Percentiles rank a stretch among this genome's conserved stretches.
These are phyloP conservation scores for Cyphellophora europaea DNA, from an alignment of 2,329 filamentous ascomycete species.

Conservation along the genomic window DNA sequence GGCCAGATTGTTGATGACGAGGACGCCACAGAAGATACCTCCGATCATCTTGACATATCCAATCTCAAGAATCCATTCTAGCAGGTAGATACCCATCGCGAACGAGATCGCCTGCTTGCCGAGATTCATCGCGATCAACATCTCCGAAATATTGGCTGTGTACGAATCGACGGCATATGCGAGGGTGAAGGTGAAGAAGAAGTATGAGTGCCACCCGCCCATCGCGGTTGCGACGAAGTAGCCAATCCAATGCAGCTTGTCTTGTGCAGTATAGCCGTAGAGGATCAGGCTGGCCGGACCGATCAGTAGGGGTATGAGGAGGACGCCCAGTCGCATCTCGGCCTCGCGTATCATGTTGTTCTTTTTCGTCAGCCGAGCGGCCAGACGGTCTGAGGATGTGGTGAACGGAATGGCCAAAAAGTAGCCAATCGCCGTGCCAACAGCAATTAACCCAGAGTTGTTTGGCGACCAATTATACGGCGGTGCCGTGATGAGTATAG, in stretches of 20 bases:
- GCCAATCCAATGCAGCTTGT: constrained; percentile 25
- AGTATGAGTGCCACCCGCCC: constrained; percentile 42
- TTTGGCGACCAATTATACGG: constrained; percentile 32
- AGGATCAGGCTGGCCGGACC: constrained; percentile 24
- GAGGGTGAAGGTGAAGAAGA: constrained; percentile 49
- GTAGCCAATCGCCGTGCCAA: constrained; percentile 28
- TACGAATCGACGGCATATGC: constrained; percentile 54
- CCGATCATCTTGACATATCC: constrained; percentile 44
- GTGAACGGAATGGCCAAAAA: constrained; percentile 36
- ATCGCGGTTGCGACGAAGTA: constrained; percentile 44
- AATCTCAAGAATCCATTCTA: constrained; percentile 41
- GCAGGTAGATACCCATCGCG: constrained; percentile 40
- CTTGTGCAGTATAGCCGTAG: constrained; percentile 24
- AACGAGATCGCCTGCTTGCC: constrained; percentile 49
- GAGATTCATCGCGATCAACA: constrained; percentile 53
- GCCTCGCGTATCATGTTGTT: constrained; percentile 31
- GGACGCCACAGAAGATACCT: constrained; percentile 40
- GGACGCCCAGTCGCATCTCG: constrained; percentile 30
- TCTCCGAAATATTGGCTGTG: constrained; percentile 50
- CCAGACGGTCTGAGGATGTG: constrained; percentile 29
- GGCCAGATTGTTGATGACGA: constrained; percentile 41
- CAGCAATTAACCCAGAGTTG: constrained; percentile 37
- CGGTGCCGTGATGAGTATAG: constrained; percentile 25
- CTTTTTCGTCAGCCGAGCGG: constrained; percentile 27
- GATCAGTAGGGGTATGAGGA: constrained; percentile 23